Base-by-base conservation (phyloP, 169 alveolate species). In the Plasmodium knowlesi region DNA sequence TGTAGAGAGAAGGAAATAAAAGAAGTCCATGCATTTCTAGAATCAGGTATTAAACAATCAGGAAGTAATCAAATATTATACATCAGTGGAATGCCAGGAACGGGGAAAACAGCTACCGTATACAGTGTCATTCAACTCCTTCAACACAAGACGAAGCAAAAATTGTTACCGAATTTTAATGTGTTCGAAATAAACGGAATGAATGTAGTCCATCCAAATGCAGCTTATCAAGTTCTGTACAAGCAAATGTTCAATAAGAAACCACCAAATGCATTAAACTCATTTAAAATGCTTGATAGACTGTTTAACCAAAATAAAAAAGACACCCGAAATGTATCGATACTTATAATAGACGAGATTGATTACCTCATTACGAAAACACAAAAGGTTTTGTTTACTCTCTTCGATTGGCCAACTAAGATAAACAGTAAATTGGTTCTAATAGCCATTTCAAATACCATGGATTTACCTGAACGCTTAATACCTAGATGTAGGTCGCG, bases 351-450 rank as follows among this genome's bases (percentile, higher is more conserved):
- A 25, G 98, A 96, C 76, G 98, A 96, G 92, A 95, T 92, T 0
- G 98, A 96, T 54, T 96, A 96, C 39, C 86, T 97, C 37, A 96
- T 96, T 12, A 96, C 97, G 10, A 88, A 82, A 78, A 94, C 95
- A 61, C 98, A 97, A 84, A 96, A 95, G 81, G 98, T 97, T 25
- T 83, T 97, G 70, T 97, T 96, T 93, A 97, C 98, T n/a, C 89
- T 97, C 30, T 97, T 97, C 83, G 98, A 97, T 92, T 96, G 98
- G 98, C 98, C 98, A 22, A 94, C 97, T 4, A 86, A 96, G 84
- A 90, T 89, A 12, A 82, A 85, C n/a, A 94, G 97, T n/a, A 96
- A 96, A 84, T 82, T 97, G n/a, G 90, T 97, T 5, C 93, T 97
- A 46, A 90, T 97, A 54, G 97, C 97, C 83, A 96, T 97, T 46